phyloP scores from a whole-genome alignment of 441 rosid species.

The Croton laevigatus region DNA sequence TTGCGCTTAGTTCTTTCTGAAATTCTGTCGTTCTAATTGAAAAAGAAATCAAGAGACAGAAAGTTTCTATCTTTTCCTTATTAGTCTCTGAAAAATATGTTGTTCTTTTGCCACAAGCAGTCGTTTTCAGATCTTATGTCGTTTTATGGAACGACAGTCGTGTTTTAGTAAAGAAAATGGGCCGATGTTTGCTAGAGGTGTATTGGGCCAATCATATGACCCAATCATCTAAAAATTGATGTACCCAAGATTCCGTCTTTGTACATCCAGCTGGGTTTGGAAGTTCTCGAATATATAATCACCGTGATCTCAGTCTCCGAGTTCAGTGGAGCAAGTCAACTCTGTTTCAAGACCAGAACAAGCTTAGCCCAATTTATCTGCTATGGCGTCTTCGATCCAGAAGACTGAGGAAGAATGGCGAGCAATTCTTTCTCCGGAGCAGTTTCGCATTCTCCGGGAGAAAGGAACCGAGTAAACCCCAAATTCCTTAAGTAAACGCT shows the following conservation, averaged over 20 bases:
- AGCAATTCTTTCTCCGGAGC: constrained; percentile 60
- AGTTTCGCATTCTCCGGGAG: constrained; percentile 55
- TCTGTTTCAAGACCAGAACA: not conserved
- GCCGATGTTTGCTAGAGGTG: too few relatives aligned
- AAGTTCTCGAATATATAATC: too few relatives aligned
- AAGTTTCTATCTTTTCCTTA: not conserved
- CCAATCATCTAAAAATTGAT: not conserved
- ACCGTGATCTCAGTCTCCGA: too few relatives aligned
- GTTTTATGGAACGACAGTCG: not conserved
- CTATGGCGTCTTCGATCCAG: constrained; percentile 22
- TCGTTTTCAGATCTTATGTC: not conserved
- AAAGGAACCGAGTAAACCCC: constrained; percentile 59
- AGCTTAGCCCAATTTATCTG: too few relatives aligned
- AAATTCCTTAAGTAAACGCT: not conserved
- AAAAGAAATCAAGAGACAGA: not conserved
- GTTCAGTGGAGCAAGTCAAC: not conserved
- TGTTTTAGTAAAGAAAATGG: too few relatives aligned
- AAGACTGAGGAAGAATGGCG: constrained; percentile 65
- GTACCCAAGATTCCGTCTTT: constrained; percentile 5
- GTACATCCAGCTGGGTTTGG: not conserved
- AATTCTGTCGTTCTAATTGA: not conserved
- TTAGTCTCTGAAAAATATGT: not conserved
- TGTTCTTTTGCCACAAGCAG: not conserved
- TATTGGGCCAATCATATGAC: not conserved
- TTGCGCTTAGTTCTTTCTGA: not conserved